These are phyloP conservation scores for Haplographium delicatum DNA, from an alignment of 495 filamentous ascomycete genomes.

Conservation along the genomic window DNA sequence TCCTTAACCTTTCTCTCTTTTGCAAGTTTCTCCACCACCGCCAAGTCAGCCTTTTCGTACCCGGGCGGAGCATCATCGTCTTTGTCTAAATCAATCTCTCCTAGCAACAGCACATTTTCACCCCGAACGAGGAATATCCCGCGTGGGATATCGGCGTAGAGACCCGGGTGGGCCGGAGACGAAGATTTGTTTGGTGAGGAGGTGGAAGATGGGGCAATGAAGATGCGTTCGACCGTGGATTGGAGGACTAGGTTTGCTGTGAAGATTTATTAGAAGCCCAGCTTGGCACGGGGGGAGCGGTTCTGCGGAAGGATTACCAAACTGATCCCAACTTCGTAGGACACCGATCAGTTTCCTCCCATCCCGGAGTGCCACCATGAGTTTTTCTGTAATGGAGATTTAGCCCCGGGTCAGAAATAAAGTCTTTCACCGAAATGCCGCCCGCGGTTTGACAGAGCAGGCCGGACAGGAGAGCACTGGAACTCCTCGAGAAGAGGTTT, in stretches of 20 bases:
- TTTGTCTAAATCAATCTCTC: conserved; percentile 93
- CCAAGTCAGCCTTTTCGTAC: conserved; percentile 59
- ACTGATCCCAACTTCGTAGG: conserved; percentile 95
- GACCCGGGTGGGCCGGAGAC: conserved; percentile 27
- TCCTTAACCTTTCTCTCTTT: conserved; percentile 68
- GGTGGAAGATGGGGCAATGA: conserved; percentile 30
- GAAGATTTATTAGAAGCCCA: conserved; percentile 5
- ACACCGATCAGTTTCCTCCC: conserved; percentile 91
- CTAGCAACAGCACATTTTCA: conserved; percentile 87
- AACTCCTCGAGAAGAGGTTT: neutral
- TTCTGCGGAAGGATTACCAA: conserved; percentile 53
- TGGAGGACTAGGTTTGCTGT: conserved; percentile 91
- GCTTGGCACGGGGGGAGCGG: neutral
- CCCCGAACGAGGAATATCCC: conserved; percentile 87
- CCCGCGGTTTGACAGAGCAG: too few species aligned
- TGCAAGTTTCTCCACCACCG: conserved; percentile 65
- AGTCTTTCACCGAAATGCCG: too few species aligned
- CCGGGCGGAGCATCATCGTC: conserved; percentile 80
- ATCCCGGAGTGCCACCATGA: conserved; percentile 83
- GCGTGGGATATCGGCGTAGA: conserved; percentile 75
- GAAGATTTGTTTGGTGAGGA: conserved; percentile 32
- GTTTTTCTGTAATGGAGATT: conserved; percentile 68
- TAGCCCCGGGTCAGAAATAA: conserved; percentile 7
- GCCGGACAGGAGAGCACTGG: neutral
- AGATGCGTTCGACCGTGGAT: conserved; percentile 82